Base-by-base conservation (phyloP, 2,329 filamentous ascomycete genomes). In the Alternaria triticimaculans region DNA sequence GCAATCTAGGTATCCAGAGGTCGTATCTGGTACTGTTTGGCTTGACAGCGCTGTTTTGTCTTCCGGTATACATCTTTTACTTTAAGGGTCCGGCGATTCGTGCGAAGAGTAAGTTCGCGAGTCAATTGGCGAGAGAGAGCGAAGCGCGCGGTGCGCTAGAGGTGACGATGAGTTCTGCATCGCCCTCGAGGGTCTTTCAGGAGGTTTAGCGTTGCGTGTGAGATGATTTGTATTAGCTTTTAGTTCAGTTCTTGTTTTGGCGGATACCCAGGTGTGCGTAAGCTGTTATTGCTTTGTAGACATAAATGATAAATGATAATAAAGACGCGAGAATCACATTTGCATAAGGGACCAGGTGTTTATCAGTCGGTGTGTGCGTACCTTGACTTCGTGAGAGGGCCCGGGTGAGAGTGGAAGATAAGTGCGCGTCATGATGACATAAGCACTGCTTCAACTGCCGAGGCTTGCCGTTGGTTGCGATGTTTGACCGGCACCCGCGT, bases 51-150 rank as follows among this genome's bases (percentile, higher is more conserved):
- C 55, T 86, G 5, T 81, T 88, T 4, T 81, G 83, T 7, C 77
- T 84, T 12, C 85, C 86, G 0, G 84, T 88, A 3, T 87, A 86
- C 66, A 70, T 85, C 30, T 85, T 88, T 70, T 88, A 88, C 70
- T 83, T 45, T 8, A 50, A 49, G 23, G 23, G 44, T 12, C 45
- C 43, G 9, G n/a, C 55, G 6, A 50, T 60, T 8, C 44, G 51
- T 5, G 53, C 23, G 7, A 62, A 53, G n/a, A 45, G 20, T 3
- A 41, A 20, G 12, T 57, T 57, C 20, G 37, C 25, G 5, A 55
- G n/a, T 44, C 37, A 45, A 3, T 15, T 20, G 49, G 28, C 49
- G 28, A 14, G 28, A 21, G 48, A 51, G 30, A 43, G 21, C 33
- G 21, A 55, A 25, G 20, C 14, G 2, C 11, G 33, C 11, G 28